Conservation (phyloP, 306 rosid genomes). For the Coriaria nepalensis region DNA sequence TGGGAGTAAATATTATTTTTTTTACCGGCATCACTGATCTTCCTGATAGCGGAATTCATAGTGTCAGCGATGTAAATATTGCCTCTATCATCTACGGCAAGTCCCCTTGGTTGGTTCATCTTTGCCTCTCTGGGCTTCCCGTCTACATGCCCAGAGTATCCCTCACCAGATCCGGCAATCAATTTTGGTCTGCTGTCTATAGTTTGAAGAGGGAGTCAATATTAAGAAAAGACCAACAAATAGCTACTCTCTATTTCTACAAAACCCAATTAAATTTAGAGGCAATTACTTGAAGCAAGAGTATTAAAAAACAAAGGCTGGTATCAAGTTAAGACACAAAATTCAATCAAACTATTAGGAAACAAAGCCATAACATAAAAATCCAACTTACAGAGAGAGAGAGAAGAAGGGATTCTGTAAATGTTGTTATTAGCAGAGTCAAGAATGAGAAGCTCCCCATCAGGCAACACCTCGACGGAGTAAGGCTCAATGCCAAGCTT, state of each 20-base stretch:
- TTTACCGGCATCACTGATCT: slow-evolving; percentile 75
- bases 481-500: slow-evolving; percentile 92
- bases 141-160: slow-evolving; percentile 76
- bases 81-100: slow-evolving; percentile 84
- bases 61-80: slow-evolving; percentile 86
- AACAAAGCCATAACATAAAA: background rate
- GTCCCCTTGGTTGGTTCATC: slow-evolving; percentile 82
- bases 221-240: slow-evolving; percentile 4
- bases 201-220: slow-evolving; percentile 18
- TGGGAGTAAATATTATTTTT: background rate
- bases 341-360: background rate
- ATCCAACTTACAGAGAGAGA: slow-evolving; percentile 68
- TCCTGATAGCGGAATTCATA: slow-evolving; percentile 78
- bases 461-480: slow-evolving; percentile 64
- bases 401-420: slow-evolving; percentile 68
- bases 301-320: background rate
- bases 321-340: slow-evolving; percentile 1
- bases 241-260: background rate
- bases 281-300: too few relatives aligned
- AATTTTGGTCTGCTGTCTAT: slow-evolving; percentile 82
- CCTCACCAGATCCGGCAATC: slow-evolving; percentile 79
- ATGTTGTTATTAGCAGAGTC: slow-evolving; percentile 75
- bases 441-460: slow-evolving; percentile 78
- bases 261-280: too few relatives aligned
- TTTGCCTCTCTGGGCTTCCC: slow-evolving; percentile 74